Conservation (phyloP, 495 filamentous ascomycete genomes). For the Hamigera avellanea region DNA sequence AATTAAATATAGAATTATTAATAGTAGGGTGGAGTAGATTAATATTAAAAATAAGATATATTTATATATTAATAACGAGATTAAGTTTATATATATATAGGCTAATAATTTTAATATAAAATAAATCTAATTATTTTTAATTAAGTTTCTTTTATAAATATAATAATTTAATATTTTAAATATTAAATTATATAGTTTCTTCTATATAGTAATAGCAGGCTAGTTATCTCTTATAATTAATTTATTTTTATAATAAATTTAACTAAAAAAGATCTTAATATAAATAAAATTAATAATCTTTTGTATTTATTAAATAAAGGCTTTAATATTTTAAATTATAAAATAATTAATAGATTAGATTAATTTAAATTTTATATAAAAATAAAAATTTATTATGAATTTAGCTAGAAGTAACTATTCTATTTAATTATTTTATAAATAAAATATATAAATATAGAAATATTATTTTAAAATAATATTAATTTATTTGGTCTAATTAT, state of each 20-base stretch:
- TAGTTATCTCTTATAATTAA: background rate
- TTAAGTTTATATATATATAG: slow-evolving; percentile 1
- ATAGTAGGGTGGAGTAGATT: background rate
- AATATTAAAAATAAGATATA: slow-evolving; percentile 3
- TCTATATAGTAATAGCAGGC: background rate
- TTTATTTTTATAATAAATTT: background rate
- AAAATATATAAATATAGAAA: slow-evolving; percentile 13
- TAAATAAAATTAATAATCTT: background rate
- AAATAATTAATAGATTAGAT: background rate
- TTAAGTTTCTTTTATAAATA: slow-evolving; percentile 1
- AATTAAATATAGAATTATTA: background rate
- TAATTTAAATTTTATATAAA: slow-evolving; percentile 5
- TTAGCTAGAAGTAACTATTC: slow-evolving; percentile 12
- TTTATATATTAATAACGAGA: background rate
- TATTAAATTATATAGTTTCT: background rate
- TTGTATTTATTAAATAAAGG: background rate
- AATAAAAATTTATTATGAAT: slow-evolving; percentile 9
- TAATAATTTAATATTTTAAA: background rate
- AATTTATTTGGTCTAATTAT: slow-evolving; percentile 15
- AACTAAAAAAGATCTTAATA: background rate
- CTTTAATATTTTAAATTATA: background rate
- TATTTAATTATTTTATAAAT: slow-evolving; percentile 17
- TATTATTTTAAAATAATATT: slow-evolving; percentile 13
- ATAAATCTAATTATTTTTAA: background rate
- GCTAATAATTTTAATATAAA: background rate